phyloP scores from a whole-genome alignment of 2,329 filamentous ascomycete genomes.

The Cryphonectria nitschkei region DNA sequence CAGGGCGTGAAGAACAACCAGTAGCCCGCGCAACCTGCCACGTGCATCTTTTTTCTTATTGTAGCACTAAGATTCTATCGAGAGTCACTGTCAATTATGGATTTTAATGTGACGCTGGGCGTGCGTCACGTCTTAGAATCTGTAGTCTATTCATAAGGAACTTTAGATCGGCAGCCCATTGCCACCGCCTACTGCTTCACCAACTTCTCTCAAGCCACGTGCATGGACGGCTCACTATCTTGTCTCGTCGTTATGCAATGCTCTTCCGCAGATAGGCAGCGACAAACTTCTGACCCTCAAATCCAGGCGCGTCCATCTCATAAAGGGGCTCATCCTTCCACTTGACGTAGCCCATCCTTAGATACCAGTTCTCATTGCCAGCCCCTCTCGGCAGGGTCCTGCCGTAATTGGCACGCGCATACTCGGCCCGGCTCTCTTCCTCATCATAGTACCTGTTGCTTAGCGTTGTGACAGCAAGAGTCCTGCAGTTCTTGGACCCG shows the following conservation, averaged over 20 bases:
- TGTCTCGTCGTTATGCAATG: background rate
- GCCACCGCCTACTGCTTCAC: too few species aligned
- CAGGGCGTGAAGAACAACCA: background rate
- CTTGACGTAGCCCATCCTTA: conserved; percentile 28
- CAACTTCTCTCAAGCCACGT: background rate
- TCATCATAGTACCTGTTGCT: conserved; percentile 29
- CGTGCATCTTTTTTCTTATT: background rate
- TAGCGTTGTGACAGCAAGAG: conserved; percentile 25
- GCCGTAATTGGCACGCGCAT: conserved; percentile 1
- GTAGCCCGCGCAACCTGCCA: background rate
- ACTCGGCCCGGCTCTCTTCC: conserved; percentile 23
- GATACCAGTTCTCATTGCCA: conserved; percentile 29
- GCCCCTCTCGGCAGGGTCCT: conserved; percentile 12
- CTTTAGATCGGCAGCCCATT: background rate
- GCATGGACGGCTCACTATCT: too few species aligned
- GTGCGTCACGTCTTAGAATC: background rate
- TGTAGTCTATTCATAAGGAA: background rate
- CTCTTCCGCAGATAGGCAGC: conserved; percentile 19
- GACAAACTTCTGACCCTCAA: conserved; percentile 8
- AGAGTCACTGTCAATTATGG: background rate
- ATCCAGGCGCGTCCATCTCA: background rate
- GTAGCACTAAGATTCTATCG: background rate
- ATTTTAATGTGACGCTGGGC: background rate
- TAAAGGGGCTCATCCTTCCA: conserved; percentile 24
- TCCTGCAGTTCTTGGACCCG: conserved; percentile 28